Percentiles rank a stretch among this genome's conserved stretches.
phyloP scores from a whole-genome alignment of 805 yeast species.

The Metschnikowia cubensis region DNA sequence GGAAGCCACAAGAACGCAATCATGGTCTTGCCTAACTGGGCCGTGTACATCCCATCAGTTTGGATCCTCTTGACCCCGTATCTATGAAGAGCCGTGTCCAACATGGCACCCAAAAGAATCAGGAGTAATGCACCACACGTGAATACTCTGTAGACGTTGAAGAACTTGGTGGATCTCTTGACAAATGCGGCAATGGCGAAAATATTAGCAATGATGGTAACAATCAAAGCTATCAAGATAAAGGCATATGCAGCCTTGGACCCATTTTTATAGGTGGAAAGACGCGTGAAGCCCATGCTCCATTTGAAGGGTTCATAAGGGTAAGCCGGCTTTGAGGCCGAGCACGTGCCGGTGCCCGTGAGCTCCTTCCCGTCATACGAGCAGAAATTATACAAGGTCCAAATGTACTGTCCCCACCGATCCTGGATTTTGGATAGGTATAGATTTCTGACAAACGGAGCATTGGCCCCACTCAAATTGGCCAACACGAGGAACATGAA shows the following conservation, averaged over 20 bases:
- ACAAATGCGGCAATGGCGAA: conserved; percentile 5
- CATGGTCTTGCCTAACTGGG: conserved; percentile 11
- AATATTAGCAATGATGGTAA: conserved; percentile 5
- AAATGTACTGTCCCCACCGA: conserved; percentile 8
- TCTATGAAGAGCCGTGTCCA: conserved; percentile 10
- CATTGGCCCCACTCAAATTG: conserved; percentile 12
- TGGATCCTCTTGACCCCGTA: conserved; percentile 7
- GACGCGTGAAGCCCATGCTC: conserved; percentile 9
- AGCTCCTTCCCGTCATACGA: conserved; percentile 8
- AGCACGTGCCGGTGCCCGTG: conserved; percentile 10
- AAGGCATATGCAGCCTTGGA: conserved; percentile 11
- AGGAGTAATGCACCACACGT: conserved; percentile 6
- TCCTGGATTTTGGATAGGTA: conserved; percentile 11
- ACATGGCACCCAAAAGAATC: conserved; percentile 9
- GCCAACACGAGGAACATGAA: conserved; percentile 13
- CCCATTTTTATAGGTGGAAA: conserved; percentile 4
- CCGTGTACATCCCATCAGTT: conserved; percentile 10
- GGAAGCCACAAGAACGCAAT: conserved; percentile 12
- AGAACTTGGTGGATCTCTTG: conserved; percentile 5
- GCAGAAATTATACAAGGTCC: conserved; percentile 13
- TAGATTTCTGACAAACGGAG: conserved; percentile 12
- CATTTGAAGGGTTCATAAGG: conserved; percentile 12
- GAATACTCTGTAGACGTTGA: conserved; percentile 3
- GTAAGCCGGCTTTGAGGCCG: conserved; percentile 8
- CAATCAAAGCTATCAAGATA: conserved; percentile 6